Base-by-base conservation (phyloP, 352 stramenopile genomes). In the Phytophthora lateralis region DNA sequence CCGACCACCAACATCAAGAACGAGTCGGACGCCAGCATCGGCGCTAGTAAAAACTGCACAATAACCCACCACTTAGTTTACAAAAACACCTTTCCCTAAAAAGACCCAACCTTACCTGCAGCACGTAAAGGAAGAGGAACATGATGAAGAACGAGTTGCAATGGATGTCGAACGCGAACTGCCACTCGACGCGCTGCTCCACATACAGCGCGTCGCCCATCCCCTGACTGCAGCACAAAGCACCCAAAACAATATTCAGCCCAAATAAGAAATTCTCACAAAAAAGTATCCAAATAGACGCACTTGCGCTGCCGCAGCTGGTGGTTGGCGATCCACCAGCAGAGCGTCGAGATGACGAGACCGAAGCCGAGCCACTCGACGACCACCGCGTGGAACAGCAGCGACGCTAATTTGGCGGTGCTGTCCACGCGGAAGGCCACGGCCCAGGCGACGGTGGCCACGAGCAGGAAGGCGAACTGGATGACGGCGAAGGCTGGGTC, bases 161-260 rank as follows among this genome's bases (percentile, higher is more conserved):
- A 80, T 99, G 98, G 66, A 99, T 98, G 81, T 99, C 97, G 75
- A 99, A 99, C 15, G 97, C 96, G 73, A 99, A 99, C 50, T 99
- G 83, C 96, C 96, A 99, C 82, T 99, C 97, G 6, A 99, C 97
- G 35, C 86, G 83, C 80, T 99, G 98, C 60, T 98, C 91, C 18
- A 99, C 97, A 64, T 94, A 91, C 39, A 94, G 82, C 62, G 78
- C 78, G 59, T 96, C 78, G 20, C 82, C 76, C 30, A 89, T 85
- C n/a, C 76, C 76, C 37, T 86, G 80, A 56, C 80, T 91, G 41
- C 26, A 47, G 6, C n/a, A 43, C 15, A 15, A 42, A 15, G 35
- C 11, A 55, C 2, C 39, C 55, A 34, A 53, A 26, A 52, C 29
- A 15, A 50, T 45, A 7, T 4, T 43, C 27, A 45, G 66, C 46